Evolutionary conservation across 495 filamentous ascomycete genomes (phyloP).

Genomic region (Bryoglossum gracile): DNA sequence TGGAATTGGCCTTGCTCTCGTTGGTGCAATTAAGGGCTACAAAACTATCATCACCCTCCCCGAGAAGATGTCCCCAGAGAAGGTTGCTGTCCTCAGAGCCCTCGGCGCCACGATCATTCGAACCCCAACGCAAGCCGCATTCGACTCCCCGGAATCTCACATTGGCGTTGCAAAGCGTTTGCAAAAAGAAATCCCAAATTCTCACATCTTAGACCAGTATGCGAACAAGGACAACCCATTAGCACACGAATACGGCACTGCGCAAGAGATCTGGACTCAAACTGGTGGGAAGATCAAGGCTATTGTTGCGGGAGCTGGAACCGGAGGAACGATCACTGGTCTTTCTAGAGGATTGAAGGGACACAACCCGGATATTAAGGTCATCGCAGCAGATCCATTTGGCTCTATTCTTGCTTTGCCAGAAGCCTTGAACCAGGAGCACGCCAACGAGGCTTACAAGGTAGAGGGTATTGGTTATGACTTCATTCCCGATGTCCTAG

Average conservation of each 20-base stretch:
- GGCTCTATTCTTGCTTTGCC: conserved; percentile 85
- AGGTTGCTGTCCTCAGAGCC: conserved; percentile 87
- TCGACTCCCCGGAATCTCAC: conserved; percentile 88
- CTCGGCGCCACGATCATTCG: conserved; percentile 96
- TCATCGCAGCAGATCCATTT: conserved; percentile 86
- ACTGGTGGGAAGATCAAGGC: conserved; percentile 77
- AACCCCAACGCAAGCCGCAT: conserved; percentile 93
- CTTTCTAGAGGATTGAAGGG: conserved; percentile 79
- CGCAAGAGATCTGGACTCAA: conserved; percentile 94
- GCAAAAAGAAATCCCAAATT: conserved; percentile 92
- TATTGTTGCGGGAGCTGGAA: conserved; percentile 88
- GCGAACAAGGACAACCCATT: conserved; percentile 84
- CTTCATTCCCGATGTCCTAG: conserved; percentile 90
- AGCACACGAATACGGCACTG: conserved; percentile 91
- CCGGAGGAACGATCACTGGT: conserved; percentile 91
- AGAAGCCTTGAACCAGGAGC: conserved; percentile 63
- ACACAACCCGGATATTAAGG: conserved; percentile 72
- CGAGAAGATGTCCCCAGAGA: conserved; percentile 99
- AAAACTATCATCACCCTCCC: conserved; percentile 97
- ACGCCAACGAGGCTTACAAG: conserved; percentile 82
- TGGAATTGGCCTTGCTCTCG: conserved; percentile 90
- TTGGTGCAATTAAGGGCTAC: conserved; percentile 93
- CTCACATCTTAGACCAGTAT: conserved; percentile 96
- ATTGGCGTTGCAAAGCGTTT: conserved; percentile 89
- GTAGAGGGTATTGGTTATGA: conserved; percentile 99